Evolutionary conservation across 1,139 yeast species (phyloP), one percentile per base, ranked within the genome.

Genomic region (Saccharomyces hybrid): DNA sequence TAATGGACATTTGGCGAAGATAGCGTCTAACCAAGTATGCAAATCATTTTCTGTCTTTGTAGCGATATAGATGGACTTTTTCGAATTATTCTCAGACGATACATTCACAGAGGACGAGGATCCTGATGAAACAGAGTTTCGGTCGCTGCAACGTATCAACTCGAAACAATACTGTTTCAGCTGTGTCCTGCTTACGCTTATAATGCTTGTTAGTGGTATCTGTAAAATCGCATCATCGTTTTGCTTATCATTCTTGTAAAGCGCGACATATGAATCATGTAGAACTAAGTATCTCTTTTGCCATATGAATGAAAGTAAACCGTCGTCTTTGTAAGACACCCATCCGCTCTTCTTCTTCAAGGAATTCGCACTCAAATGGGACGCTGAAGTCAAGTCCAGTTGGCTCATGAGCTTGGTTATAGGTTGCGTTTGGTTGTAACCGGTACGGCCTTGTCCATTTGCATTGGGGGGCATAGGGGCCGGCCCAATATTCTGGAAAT

Each of bases 261-360:
- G 81, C 58, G 85, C 86, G 57, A 93, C 74, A 46, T 84, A 81
- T 55, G 85, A 79, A 61, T 90, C 96, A 63, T 82, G 82, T 53
- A 93, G 75, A 11, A 88, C 84, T 74, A 91, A 76, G 69, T 77
- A 91, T 62, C 95, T 80, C 68, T 90, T 90, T 58, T 91, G 90
- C 98, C 98, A 93, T 63, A 96, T 76, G 69, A 91, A 89, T 12
- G 90, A 82, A 60, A 88, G 80, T 42, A 88, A 71, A 24, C 96
- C 96, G 64, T 91, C 98, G 64, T 91, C 98, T 69, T 89, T 90
- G 55, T 89, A 84, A 55, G 88, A 88, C 27, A 88, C 91, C 96
- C 96, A 91, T 0, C 98, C 97, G 44, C 44, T 38, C 19, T 38
- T 38, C 11, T 38, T 38, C 26, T 38, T 38, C 11, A 11, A 16